These are phyloP conservation scores for Penicillium rolfsii DNA, from an alignment of 2,329 filamentous ascomycete species.

Conservation along the genomic window DNA sequence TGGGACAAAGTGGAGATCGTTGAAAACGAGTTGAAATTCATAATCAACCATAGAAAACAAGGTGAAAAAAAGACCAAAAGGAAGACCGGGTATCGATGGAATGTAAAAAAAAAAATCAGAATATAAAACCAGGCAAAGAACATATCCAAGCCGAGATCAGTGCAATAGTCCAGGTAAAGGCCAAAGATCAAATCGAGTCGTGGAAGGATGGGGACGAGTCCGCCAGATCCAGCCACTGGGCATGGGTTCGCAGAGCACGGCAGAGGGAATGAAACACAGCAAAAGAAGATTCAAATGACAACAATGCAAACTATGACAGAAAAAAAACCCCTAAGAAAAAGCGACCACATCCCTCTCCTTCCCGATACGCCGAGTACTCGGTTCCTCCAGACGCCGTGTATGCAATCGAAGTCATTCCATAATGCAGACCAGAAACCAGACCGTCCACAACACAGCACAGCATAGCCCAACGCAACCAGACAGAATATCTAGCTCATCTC, in stretches of 20 bases:
- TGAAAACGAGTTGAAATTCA: not conserved
- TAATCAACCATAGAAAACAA: not conserved
- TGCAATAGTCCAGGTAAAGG: constrained; percentile 7
- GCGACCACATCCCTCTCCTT: constrained; percentile 17
- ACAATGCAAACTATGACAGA: constrained; percentile 24
- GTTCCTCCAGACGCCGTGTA: constrained; percentile 32
- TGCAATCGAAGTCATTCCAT: constrained; percentile 33
- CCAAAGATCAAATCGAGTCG: not conserved
- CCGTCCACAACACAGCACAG: constrained; percentile 3
- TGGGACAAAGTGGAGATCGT: not conserved
- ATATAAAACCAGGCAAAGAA: constrained; percentile 17
- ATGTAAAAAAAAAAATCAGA: constrained; percentile 24
- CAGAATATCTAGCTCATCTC: constrained; percentile 54
- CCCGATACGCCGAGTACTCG: constrained; percentile 25
- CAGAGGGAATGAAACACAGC: not conserved
- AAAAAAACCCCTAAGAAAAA: constrained; percentile 1
- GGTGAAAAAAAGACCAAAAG: constrained; percentile 16
- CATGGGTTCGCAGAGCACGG: not conserved
- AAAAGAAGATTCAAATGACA: constrained; percentile 17
- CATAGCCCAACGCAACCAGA: not conserved
- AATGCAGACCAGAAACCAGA: constrained; percentile 15
- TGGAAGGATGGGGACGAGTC: not conserved
- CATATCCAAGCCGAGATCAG: constrained; percentile 19
- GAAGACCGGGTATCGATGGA: constrained; percentile 41
- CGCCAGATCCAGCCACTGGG: not conserved